Conservation (phyloP, 2,329 filamentous ascomycete genomes). For the Calonectria henricotiae region DNA sequence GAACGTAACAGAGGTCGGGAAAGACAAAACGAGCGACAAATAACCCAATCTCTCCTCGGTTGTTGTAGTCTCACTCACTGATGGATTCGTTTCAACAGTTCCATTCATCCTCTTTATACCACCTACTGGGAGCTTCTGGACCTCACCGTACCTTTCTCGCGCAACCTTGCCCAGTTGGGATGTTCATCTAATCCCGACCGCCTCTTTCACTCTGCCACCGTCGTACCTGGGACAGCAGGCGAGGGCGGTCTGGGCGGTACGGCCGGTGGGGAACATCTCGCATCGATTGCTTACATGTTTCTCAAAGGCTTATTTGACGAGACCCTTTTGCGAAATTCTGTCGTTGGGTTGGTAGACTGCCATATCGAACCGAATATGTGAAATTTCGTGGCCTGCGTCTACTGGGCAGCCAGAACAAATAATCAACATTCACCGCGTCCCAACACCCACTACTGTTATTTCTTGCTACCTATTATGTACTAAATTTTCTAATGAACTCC, state of each 20-base stretch:
- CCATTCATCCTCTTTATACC: constrained; percentile 50
- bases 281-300: constrained; percentile 14
- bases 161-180: constrained; percentile 38
- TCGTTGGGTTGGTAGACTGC: background rate
- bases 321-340: background rate
- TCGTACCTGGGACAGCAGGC: constrained; percentile 42
- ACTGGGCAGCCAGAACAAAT: too few species aligned
- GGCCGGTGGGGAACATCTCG: constrained; percentile 33
- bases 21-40: constrained; percentile 50
- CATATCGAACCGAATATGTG: background rate
- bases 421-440: too few species aligned
- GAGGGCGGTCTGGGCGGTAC: constrained; percentile 10
- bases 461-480: background rate
- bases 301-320: constrained; percentile 8
- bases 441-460: background rate
- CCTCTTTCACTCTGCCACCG: constrained; percentile 41
- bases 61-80: constrained; percentile 46
- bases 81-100: constrained; percentile 19
- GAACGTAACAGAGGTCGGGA: constrained; percentile 23
- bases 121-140: constrained; percentile 3
- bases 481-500: too few species aligned
- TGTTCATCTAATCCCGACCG: constrained; percentile 32
- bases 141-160: constrained; percentile 16
- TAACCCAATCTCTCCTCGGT: constrained; percentile 36
- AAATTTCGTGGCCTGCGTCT: too few species aligned